Evolutionary conservation across 1,284 basidiomycete species (phyloP), one percentile per base, ranked within the genome.

Genomic region (Tetrapyrgos nigripes): DNA sequence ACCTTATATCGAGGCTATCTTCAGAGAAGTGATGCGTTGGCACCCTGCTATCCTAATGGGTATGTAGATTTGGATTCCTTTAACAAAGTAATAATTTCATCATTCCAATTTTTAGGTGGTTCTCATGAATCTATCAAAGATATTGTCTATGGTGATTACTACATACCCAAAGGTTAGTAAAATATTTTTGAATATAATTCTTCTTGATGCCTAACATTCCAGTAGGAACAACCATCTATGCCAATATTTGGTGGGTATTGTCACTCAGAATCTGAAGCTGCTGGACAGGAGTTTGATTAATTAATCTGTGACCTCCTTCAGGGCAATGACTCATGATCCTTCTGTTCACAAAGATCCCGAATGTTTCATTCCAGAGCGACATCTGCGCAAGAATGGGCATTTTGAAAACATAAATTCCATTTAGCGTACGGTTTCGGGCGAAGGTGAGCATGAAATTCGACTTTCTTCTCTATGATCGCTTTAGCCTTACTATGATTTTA

Each of bases 251-350:
- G n/a, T n/a, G n/a, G n/a, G n/a, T n/a, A n/a, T n/a, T n/a, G n/a
- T n/a, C n/a, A n/a, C n/a, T n/a, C n/a, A n/a, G n/a, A n/a, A n/a
- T n/a, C n/a, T n/a, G 35, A 27, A 23, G 52, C 19, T 8, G n/a
- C 27, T 31, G 11, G 24, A 46, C 5, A 13, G 17, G 17, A 5
- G 24, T 29, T 33, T n/a, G 47, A 4, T 29, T 17, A 13, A 17
- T 35, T 26, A 11, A 26, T 50, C n/a, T n/a, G n/a, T 14, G 33
- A 14, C 37, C 58, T 52, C 6, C 33, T 31, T 11, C 26, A 76
- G 75, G 75, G 66, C 69, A 10, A 73, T 78, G 40, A 58, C 71
- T 17, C 69, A 74, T 50, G 74, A 76, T 51, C 64, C 70, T n/a
- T 52, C 53, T 6, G 51, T 68, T 13, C 77, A 72, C 50, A 52